Percentiles rank a stretch among this genome's conserved stretches.
Conservation (phyloP, 1,284 basidiomycete species). For the Trametes pubescens region DNA sequence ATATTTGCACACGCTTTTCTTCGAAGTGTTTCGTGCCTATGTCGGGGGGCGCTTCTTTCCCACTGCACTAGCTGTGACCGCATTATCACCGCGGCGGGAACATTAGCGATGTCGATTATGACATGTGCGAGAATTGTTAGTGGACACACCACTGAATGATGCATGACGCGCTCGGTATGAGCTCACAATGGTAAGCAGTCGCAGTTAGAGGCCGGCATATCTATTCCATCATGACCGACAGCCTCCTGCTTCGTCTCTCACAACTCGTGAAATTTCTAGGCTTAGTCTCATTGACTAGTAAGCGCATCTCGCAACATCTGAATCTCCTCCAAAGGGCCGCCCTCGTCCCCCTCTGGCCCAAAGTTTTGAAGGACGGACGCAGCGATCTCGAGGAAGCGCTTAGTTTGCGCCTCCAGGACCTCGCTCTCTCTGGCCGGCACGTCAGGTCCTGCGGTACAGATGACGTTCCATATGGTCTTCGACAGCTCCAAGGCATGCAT, state of each 20-base stretch:
- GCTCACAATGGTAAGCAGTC: too few species aligned
- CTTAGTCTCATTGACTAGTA: background rate
- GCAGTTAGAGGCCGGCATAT: background rate
- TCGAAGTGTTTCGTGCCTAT: background rate
- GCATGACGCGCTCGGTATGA: too few species aligned
- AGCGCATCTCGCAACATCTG: slow-evolving; percentile 43
- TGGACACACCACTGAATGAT: background rate
- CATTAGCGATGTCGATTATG: background rate
- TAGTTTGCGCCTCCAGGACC: slow-evolving; percentile 34
- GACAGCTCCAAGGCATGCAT: slow-evolving; percentile 78
- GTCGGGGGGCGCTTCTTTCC: background rate
- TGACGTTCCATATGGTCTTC: slow-evolving; percentile 76
- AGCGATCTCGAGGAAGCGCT: slow-evolving; percentile 53
- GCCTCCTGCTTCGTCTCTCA: background rate
- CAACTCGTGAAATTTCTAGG: background rate
- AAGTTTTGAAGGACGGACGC: slow-evolving; percentile 52
- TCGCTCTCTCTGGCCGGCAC: slow-evolving; percentile 28
- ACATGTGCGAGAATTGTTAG: background rate
- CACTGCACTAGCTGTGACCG: background rate
- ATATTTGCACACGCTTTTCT: background rate
- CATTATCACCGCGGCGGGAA: slow-evolving; percentile 2
- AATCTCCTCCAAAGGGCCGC: slow-evolving; percentile 65
- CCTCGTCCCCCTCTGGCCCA: slow-evolving; percentile 67
- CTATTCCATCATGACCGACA: background rate
- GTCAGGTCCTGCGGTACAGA: slow-evolving; percentile 40